phyloP scores from a whole-genome alignment of 2,329 filamentous ascomycete genomes.

The Fusarium armeniacum region DNA sequence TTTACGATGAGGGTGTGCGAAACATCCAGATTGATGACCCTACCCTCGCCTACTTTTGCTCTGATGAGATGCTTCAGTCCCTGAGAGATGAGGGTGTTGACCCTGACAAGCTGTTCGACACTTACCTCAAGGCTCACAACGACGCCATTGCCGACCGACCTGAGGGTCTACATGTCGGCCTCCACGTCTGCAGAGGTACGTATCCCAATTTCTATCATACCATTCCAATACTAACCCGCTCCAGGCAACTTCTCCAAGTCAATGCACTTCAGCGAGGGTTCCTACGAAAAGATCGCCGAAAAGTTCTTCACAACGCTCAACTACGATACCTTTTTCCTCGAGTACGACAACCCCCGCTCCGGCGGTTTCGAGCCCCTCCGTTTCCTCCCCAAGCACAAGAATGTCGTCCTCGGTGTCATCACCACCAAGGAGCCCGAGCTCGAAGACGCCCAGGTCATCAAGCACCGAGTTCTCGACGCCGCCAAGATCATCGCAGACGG shows the following conservation, averaged over 20 bases:
- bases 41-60: conserved; percentile 77
- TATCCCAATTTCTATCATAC: background rate
- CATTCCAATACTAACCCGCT: background rate
- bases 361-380: conserved; percentile 73
- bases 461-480: conserved; percentile 67
- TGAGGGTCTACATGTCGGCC: conserved; percentile 76
- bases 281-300: conserved; percentile 72
- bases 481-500: conserved; percentile 77
- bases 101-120: conserved; percentile 75
- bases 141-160: conserved; percentile 74
- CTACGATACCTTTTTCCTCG: conserved; percentile 73
- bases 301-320: conserved; percentile 72
- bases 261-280: conserved; percentile 74
- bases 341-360: conserved; percentile 71
- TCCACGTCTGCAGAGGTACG: conserved; percentile 69
- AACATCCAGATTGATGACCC: conserved; percentile 74
- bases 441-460: conserved; percentile 69
- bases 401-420: conserved; percentile 72
- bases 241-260: conserved; percentile 72
- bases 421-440: conserved; percentile 72
- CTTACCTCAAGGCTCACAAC: conserved; percentile 81
- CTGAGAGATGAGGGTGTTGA: conserved; percentile 70
- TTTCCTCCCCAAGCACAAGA: conserved; percentile 71
- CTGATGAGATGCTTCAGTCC: conserved; percentile 73
- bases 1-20: conserved; percentile 68